Percentiles rank a stretch among this genome's conserved stretches.
Evolutionary conservation across 805 yeast species (phyloP).

Genomic region (Metschnikowia sp.): DNA sequence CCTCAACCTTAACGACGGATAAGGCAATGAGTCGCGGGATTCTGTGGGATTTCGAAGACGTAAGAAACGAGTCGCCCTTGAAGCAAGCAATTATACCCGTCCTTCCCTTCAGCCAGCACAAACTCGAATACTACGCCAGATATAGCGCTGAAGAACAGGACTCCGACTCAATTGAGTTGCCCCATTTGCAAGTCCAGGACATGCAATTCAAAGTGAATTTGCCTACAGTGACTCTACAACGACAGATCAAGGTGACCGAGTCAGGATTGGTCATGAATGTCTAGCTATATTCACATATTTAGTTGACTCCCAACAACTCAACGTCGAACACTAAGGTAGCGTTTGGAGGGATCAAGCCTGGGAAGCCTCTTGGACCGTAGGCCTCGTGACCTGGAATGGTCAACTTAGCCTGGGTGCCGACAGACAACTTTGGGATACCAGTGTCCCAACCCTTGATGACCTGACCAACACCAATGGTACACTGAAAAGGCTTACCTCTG

Average conservation of each 20-base stretch:
- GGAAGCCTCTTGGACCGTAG: constrained; percentile 93
- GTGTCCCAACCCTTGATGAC: constrained; percentile 97
- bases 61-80: constrained; percentile 24
- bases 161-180: constrained; percentile 39
- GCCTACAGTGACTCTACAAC: constrained; percentile 19
- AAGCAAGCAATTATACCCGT: constrained; percentile 44
- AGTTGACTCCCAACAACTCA: constrained; percentile 60
- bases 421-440: constrained; percentile 86
- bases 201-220: constrained; percentile 62
- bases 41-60: constrained; percentile 14
- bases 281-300: constrained; percentile 10
- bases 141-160: constrained; percentile 7
- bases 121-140: constrained; percentile 30
- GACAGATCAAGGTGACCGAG: constrained; percentile 2
- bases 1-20: constrained; percentile 28
- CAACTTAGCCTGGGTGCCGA: constrained; percentile 89
- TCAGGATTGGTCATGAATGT: constrained; percentile 1
- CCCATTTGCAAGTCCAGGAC: constrained; percentile 64
- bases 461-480: constrained; percentile 92
- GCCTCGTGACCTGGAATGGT: constrained; percentile 93
- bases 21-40: constrained; percentile 10
- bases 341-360: constrained; percentile 94
- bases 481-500: constrained; percentile 94
- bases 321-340: constrained; percentile 89
- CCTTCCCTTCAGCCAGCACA: constrained; percentile 57